phyloP scores from a whole-genome alignment of 345 rosid species.

The Psidium friedrichsthalianum region DNA sequence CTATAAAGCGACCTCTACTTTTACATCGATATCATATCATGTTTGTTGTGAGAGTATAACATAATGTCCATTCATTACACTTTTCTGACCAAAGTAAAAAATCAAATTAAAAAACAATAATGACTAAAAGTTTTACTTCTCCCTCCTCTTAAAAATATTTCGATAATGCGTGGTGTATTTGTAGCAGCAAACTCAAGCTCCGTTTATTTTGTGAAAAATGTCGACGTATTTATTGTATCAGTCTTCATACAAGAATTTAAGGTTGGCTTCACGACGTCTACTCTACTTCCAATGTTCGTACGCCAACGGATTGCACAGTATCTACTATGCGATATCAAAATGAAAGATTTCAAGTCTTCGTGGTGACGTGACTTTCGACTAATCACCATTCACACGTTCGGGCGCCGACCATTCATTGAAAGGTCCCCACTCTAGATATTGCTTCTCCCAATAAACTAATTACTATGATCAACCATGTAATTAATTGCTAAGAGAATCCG shows the following conservation, averaged over 20 bases:
- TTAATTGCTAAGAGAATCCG: neutral
- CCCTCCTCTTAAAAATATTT: neutral
- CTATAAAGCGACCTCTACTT: neutral
- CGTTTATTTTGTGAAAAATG: rapidly evolving
- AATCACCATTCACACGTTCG: neutral
- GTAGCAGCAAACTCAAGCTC: neutral
- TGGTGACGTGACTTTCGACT: neutral
- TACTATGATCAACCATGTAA: neutral
- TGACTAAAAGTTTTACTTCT: neutral
- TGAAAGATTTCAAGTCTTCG: neutral
- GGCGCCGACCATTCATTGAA: neutral
- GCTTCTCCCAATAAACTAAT: neutral
- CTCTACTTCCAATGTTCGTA: neutral
- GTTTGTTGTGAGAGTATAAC: neutral
- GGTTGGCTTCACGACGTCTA: neutral
- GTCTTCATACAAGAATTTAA: neutral
- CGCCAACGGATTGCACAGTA: neutral
- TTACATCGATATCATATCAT: neutral
- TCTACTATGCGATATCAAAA: neutral
- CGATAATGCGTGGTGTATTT: neutral
- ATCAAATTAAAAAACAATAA: neutral
- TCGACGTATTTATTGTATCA: neutral
- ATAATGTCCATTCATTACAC: neutral
- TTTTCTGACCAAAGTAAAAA: neutral
- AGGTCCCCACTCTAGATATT: neutral